Conservation (phyloP, 306 rosid species). For the Astragalus glycyphyllos region DNA sequence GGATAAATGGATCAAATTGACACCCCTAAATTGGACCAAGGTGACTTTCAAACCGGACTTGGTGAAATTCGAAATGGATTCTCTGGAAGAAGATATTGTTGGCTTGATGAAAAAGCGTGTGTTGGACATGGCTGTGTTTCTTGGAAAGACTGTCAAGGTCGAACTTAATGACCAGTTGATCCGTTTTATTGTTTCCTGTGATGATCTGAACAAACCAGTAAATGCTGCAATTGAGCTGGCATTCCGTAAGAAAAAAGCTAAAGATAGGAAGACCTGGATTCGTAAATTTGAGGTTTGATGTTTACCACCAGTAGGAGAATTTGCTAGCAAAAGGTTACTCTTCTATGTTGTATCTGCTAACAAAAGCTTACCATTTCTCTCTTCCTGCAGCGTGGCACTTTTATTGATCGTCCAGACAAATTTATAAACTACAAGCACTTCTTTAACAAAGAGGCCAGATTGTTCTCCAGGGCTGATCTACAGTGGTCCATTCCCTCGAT, state of each 20-base stretch:
- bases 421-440: constrained; percentile 84
- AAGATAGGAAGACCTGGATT: constrained; percentile 95
- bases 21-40: constrained; percentile 86
- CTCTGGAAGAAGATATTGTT: constrained; percentile 92
- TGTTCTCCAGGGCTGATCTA: constrained; percentile 90
- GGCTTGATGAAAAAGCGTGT: constrained; percentile 96
- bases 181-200: constrained; percentile 75
- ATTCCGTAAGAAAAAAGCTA: constrained; percentile 89
- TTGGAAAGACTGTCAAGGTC: constrained; percentile 89
- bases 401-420: constrained; percentile 57
- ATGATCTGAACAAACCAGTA: constrained; percentile 65
- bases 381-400: constrained; percentile 78
- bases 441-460: constrained; percentile 87
- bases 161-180: constrained; percentile 72
- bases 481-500: constrained; percentile 93
- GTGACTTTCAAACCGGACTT: constrained; percentile 92
- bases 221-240: constrained; percentile 94
- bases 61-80: constrained; percentile 75
- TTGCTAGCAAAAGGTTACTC: constrained; percentile 9
- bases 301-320: neutral
- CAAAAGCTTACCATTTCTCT: neutral
- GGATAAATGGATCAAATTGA: too few relatives aligned
- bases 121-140: constrained; percentile 90
- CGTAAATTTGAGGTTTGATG: constrained; percentile 79
- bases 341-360: constrained; percentile 27